phyloP scores from a whole-genome alignment of 2,329 filamentous ascomycete genomes.

The Drechslerella coelobrocha region DNA sequence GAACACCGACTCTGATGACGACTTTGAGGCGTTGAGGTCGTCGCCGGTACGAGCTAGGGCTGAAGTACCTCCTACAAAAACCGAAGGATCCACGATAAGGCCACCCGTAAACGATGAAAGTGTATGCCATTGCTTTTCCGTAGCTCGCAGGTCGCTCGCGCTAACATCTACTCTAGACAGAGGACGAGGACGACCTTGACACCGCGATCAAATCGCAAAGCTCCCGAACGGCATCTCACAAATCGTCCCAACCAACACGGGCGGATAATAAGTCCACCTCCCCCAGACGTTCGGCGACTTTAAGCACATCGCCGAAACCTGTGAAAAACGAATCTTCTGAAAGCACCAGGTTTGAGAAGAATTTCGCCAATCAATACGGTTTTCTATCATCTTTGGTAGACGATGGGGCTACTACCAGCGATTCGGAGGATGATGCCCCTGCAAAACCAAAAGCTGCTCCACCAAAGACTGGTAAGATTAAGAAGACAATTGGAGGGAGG shows the following conservation, averaged over 20 bases:
- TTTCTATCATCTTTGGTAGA: constrained; percentile 22
- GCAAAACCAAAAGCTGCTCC: constrained; percentile 6
- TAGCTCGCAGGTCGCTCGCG: not conserved
- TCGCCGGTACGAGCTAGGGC: constrained; percentile 19
- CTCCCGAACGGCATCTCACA: constrained; percentile 17
- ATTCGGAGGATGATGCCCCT: constrained; percentile 23
- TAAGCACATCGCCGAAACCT: constrained; percentile 18
- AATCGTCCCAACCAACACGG: constrained; percentile 29
- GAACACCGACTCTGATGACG: constrained; percentile 47
- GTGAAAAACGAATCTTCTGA: constrained; percentile 8
- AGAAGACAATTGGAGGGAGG: constrained; percentile 39
- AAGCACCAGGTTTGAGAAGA: constrained; percentile 21
- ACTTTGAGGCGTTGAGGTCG: constrained; percentile 38
- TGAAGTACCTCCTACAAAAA: not conserved
- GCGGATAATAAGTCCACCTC: constrained; percentile 4
- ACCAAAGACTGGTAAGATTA: constrained; percentile 21
- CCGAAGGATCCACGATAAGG: constrained; percentile 1
- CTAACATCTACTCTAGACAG: constrained; percentile 29
- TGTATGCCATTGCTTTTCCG: not conserved
- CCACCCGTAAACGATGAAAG: constrained; percentile 30
- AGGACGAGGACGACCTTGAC: constrained; percentile 38
- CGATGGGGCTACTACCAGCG: constrained; percentile 35
- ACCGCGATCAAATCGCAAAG: constrained; percentile 24
- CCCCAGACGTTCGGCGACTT: constrained; percentile 3
- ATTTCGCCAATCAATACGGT: constrained; percentile 22